Conservation (phyloP, 352 stramenopile species). For the Phytophthora cactorum region DNA sequence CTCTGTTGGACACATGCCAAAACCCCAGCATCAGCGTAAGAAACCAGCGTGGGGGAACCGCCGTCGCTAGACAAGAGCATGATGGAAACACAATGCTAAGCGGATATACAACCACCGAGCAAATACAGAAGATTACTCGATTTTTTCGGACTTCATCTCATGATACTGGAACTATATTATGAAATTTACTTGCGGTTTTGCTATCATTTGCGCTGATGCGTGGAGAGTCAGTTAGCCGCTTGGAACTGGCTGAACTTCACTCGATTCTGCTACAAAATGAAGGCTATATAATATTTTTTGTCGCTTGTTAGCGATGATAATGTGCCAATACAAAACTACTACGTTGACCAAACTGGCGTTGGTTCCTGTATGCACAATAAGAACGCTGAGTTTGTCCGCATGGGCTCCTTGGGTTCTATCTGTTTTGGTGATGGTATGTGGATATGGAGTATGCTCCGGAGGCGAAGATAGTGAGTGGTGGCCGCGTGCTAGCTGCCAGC, state of each 20-base stretch:
- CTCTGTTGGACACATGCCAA: no score
- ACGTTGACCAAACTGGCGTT: not conserved
- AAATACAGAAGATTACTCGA: conserved; percentile 3
- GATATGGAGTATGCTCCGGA: not conserved
- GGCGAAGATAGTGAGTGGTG: no score
- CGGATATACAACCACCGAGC: not conserved
- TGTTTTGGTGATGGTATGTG: not conserved
- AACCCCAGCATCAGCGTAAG: no score
- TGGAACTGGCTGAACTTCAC: not conserved
- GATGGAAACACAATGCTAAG: not conserved
- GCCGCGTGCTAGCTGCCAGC: no score
- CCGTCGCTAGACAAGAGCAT: no score
- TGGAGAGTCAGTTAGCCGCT: not conserved
- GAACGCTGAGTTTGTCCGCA: not conserved
- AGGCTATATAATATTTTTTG: not conserved
- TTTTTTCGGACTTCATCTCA: conserved; percentile 6
- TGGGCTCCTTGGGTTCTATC: not conserved
- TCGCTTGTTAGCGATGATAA: not conserved
- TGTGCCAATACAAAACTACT: not conserved
- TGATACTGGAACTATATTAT: no score
- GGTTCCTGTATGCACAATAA: not conserved
- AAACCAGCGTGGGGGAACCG: no score
- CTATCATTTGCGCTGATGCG: not conserved
- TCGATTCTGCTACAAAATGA: not conserved
- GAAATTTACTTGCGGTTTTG: no score